Base-by-base conservation (phyloP, 1,284 basidiomycete genomes). In the Caloboletus inedulis region DNA sequence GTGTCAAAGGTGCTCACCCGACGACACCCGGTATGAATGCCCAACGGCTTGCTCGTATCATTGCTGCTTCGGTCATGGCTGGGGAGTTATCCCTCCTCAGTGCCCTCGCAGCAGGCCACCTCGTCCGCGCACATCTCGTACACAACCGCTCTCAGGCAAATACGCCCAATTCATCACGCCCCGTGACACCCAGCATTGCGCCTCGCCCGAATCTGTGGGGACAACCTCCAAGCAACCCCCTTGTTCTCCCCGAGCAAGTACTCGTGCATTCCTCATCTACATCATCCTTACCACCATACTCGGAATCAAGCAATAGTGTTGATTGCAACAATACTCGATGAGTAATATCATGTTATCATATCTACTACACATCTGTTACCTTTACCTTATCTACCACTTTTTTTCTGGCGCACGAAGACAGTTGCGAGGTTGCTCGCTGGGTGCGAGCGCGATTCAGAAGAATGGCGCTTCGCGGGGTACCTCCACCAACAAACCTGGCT, bases 61-160 rank as follows among this genome's bases (percentile, higher is more conserved):
- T 98, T 60, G 87, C 87, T 44, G 84, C 91, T 0, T 81, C 91
- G 1, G 94, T 97, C 64, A 96, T 98, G 92, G 94, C 94, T 3
- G 94, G 94, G 42, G 94, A 98, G 70, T 76, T 96, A 44, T 91
- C 88, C 18, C 79, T 98, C 58, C 81, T 98, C 70, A 85, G 85
- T 58, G 94, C 94, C 1, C 80, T 98, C 25, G 94, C 94, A 1
- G 94, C 93, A 0, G 94, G 94, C 2, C 93, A 95, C 66, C 79
- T 96, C 55, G 90, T 96, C 66, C 81, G 87, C 43, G 93, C 93
- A 25, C 92, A 96, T 69, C 82, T 96, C 74, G 82, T 80, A n/a
- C 89, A 91, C 72, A 93, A 92, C 68, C 77, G 89, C 42, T 85
- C 81, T 55, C 80, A 81, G 60, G 75, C 81, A 16, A 83, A 81